These are phyloP conservation scores for Leishmania gerbilli DNA, from an alignment of 208 protist species.

Conservation along the genomic window DNA sequence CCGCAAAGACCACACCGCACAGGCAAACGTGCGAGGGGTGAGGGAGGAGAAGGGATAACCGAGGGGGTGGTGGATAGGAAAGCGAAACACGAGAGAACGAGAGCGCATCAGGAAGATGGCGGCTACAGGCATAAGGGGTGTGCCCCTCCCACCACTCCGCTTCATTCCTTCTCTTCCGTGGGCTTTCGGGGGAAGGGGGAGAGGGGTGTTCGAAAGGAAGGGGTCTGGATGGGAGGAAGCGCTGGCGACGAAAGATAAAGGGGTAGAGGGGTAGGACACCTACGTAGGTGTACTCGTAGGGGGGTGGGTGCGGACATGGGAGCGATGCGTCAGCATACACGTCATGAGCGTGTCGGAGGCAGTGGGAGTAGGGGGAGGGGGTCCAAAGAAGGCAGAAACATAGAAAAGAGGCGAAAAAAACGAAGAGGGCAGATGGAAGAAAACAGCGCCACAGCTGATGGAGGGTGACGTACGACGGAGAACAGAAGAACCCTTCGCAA, in stretches of 20 bases:
- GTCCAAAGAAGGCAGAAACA: not conserved
- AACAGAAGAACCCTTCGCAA: no score
- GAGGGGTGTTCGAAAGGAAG: not conserved
- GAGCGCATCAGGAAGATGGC: not conserved
- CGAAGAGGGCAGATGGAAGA: not conserved
- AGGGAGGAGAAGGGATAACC: not conserved
- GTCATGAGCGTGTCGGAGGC: not conserved
- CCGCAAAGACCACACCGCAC: no score
- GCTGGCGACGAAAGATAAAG: not conserved
- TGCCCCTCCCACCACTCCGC: not conserved
- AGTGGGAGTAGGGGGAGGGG: not conserved
- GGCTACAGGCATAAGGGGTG: not conserved
- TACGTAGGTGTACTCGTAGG: not conserved
- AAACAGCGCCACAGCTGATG: not conserved
- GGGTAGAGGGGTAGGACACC: not conserved
- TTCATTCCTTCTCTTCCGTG: not conserved
- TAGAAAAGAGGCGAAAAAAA: not conserved
- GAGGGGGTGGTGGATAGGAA: not conserved
- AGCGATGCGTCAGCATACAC: not conserved
- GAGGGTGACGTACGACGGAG: not conserved
- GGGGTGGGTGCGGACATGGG: not conserved
- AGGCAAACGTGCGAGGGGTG: not conserved
- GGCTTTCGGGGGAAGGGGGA: not conserved
- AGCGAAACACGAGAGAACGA: slow-evolving; percentile 1
- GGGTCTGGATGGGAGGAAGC: not conserved